Evolutionary conservation across 139 green algal genomes (phyloP).

Genomic region (Mychonastes homosphaera): DNA sequence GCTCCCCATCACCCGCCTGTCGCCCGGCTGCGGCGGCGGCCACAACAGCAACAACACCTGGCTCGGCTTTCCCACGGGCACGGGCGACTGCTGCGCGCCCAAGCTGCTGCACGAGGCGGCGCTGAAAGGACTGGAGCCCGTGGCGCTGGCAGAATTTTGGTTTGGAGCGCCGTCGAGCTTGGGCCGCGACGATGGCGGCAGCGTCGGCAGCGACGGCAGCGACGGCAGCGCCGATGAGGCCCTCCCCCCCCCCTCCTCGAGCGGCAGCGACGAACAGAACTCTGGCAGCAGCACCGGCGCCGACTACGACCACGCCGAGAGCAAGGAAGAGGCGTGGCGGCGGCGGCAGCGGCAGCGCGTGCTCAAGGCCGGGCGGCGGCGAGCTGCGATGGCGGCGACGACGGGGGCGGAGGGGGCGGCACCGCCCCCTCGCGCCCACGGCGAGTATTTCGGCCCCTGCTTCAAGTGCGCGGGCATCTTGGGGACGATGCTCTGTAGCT

Average conservation of each 20-base stretch:
- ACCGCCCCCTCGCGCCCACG: slow-evolving; percentile 5
- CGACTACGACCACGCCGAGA: no score
- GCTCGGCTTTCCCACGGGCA: slow-evolving; percentile 25
- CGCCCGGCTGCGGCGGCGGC: background rate
- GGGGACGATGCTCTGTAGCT: slow-evolving; percentile 28
- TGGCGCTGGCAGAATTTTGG: slow-evolving; percentile 31
- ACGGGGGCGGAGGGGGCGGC: no score
- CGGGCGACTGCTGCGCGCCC: slow-evolving; percentile 35
- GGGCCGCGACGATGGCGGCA: background rate
- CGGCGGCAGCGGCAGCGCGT: no score
- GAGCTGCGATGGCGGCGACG: no score
- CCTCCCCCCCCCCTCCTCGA: no score
- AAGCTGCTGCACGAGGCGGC: slow-evolving; percentile 33
- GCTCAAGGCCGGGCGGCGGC: no score
- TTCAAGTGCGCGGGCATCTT: slow-evolving; percentile 28
- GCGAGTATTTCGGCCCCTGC: slow-evolving; percentile 22
- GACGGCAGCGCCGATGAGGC: background rate
- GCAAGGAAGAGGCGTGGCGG: no score
- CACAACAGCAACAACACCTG: slow-evolving; percentile 2
- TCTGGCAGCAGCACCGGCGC: no score
- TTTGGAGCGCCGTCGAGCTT: slow-evolving; percentile 15
- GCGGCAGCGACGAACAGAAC: no score
- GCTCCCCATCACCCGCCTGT: slow-evolving; percentile 1
- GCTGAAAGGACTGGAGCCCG: slow-evolving; percentile 6
- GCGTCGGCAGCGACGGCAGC: background rate